phyloP scores from a whole-genome alignment of 2,329 filamentous ascomycete genomes.

The Ophiostoma populinum region DNA sequence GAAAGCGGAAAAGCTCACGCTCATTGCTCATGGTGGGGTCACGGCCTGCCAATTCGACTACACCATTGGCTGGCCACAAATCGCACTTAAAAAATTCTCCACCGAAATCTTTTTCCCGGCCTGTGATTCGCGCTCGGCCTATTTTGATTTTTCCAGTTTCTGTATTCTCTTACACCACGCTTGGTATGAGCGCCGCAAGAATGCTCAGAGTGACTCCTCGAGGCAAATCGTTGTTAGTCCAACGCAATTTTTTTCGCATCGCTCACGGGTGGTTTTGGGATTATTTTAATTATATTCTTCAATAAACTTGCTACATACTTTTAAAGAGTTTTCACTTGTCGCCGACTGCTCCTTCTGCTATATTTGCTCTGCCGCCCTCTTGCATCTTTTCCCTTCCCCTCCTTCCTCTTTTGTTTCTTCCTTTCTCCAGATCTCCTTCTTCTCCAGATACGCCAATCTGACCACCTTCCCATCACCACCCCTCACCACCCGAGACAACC shows the following conservation, averaged over 20 bases:
- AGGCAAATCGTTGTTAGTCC: constrained; percentile 3
- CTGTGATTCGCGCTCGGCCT: no score
- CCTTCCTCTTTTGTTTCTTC: background rate
- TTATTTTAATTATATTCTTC: background rate
- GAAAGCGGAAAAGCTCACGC: no score
- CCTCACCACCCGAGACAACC: background rate
- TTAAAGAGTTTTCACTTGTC: background rate
- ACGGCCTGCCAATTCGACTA: no score
- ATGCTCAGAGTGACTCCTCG: background rate
- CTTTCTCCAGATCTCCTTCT: constrained; percentile 1
- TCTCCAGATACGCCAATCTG: constrained; percentile 1
- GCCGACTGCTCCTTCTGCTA: constrained; percentile 6
- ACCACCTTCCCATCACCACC: background rate
- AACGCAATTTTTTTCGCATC: constrained; percentile 5
- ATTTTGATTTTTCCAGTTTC: no score
- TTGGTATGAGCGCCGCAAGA: background rate
- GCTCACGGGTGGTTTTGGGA: background rate
- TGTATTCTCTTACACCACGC: background rate
- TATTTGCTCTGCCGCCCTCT: constrained; percentile 13
- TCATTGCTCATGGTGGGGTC: no score
- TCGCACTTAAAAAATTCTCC: no score
- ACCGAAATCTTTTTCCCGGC: no score
- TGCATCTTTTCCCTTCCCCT: background rate
- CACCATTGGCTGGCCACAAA: no score
- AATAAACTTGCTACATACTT: background rate